phyloP scores from a whole-genome alignment of 495 filamentous ascomycete species.

The Aspergillus ellipticus region DNA sequence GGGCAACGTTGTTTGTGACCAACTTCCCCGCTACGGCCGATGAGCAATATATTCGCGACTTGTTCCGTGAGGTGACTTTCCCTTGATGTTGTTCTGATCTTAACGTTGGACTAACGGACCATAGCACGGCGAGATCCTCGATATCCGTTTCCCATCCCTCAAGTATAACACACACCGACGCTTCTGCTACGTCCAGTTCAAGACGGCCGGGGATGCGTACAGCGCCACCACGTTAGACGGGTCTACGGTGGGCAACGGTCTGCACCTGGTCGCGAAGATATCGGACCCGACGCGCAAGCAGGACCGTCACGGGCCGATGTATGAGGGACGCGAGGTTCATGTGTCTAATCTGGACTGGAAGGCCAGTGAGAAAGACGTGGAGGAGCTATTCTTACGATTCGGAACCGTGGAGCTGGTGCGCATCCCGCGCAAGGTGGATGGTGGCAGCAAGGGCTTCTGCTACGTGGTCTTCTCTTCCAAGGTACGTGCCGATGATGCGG shows the following conservation, averaged over 20 bases:
- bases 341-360: conserved; percentile 68
- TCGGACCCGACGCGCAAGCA: conserved; percentile 78
- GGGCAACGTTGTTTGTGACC: conserved; percentile 79
- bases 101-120: conserved; percentile 18
- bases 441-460: conserved; percentile 66
- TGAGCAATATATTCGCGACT: conserved; percentile 69
- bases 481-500: conserved; percentile 28
- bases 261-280: conserved; percentile 70
- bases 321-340: conserved; percentile 85
- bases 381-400: conserved; percentile 65
- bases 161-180: conserved; percentile 83
- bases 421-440: conserved; percentile 60
- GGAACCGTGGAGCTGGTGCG: conserved; percentile 68
- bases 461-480: conserved; percentile 75
- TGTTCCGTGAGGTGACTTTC: conserved; percentile 60
- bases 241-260: conserved; percentile 57
- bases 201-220: conserved; percentile 57
- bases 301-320: conserved; percentile 71
- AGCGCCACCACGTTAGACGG: conserved; percentile 69
- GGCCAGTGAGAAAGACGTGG: conserved; percentile 63
- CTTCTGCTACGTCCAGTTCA: conserved; percentile 92
- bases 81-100: conserved; percentile 5
- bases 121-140: conserved; percentile 74
- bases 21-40: conserved; percentile 88
- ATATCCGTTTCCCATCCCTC: conserved; percentile 84